Conservation (phyloP, 1,284 basidiomycete species). For the Sparassis latifolia region DNA sequence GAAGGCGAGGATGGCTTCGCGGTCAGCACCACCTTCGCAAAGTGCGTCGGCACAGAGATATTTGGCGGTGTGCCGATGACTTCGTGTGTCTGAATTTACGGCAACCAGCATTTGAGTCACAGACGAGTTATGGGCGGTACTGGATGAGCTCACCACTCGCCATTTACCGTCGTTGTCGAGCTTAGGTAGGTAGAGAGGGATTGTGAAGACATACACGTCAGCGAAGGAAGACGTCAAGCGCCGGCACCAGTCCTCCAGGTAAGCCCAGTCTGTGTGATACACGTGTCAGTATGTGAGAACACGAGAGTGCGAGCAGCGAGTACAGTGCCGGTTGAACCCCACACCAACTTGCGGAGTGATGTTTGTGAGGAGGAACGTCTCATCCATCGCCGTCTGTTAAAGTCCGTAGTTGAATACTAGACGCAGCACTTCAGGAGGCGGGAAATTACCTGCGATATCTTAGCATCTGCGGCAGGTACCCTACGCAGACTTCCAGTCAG, state of each 20-base stretch:
- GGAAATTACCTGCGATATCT: constrained; percentile 59
- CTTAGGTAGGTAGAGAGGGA: constrained; percentile 93
- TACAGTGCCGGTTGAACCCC: constrained; percentile 96
- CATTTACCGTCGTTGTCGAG: constrained; percentile 86
- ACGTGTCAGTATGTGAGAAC: not conserved
- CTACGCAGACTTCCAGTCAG: constrained; percentile 29
- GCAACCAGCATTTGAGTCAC: no score
- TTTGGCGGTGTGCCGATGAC: constrained; percentile 91
- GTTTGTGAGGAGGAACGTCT: constrained; percentile 93
- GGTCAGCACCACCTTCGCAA: constrained; percentile 92
- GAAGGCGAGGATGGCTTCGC: constrained; percentile 69
- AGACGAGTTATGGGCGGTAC: no score
- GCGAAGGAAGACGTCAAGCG: constrained; percentile 80
- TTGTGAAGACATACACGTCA: constrained; percentile 96
- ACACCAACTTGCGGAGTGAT: constrained; percentile 98
- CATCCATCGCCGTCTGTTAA: constrained; percentile 84
- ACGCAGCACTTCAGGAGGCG: not conserved
- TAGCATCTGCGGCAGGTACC: constrained; percentile 98
- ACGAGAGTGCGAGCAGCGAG: constrained; percentile 17
- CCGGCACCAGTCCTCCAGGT: constrained; percentile 93
- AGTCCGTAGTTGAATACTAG: not conserved
- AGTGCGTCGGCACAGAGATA: constrained; percentile 93
- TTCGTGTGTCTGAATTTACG: constrained; percentile 65
- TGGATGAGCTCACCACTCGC: constrained; percentile 67
- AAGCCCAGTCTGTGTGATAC: constrained; percentile 78